Evolutionary conservation across 1,284 basidiomycete genomes (phyloP).

Genomic region (Cryptococcus maquisensis): DNA sequence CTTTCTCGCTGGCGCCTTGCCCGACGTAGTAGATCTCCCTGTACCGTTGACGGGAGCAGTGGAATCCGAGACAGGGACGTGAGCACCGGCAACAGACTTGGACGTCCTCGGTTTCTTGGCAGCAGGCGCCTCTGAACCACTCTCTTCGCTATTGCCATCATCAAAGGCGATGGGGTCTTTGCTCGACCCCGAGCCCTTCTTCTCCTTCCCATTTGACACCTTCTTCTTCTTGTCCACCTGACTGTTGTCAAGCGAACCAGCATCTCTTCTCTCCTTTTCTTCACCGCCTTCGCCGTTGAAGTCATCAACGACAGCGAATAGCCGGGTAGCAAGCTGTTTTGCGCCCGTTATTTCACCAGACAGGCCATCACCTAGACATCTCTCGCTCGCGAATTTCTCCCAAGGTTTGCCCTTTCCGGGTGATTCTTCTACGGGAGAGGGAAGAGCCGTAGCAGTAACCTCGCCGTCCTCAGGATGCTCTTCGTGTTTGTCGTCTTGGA

Average conservation of each 20-base stretch:
- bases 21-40: constrained; percentile 12
- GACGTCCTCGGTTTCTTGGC: constrained; percentile 14
- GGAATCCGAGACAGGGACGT: too few relatives aligned
- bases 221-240: background rate
- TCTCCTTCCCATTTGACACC: background rate
- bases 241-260: too few relatives aligned
- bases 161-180: constrained; percentile 30
- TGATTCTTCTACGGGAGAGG: background rate
- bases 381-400: constrained; percentile 33
- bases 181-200: constrained; percentile 1
- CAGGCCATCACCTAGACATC: constrained; percentile 38
- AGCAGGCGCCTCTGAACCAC: constrained; percentile 16
- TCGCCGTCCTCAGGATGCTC: constrained; percentile 1
- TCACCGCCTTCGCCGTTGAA: constrained; percentile 1
- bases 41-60: background rate
- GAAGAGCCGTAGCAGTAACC: background rate
- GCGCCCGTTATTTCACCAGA: constrained; percentile 34
- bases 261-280: background rate
- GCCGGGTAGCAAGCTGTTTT: constrained; percentile 23
- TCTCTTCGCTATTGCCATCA: constrained; percentile 14
- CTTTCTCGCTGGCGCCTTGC: constrained; percentile 17
- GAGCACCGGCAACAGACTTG: constrained; percentile 12
- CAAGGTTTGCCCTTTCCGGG: constrained; percentile 9
- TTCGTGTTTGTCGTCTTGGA: background rate
- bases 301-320: constrained; percentile 19